Evolutionary conservation across 306 rosid genomes (phyloP).

Genomic region (Pyrus betulifolia): DNA sequence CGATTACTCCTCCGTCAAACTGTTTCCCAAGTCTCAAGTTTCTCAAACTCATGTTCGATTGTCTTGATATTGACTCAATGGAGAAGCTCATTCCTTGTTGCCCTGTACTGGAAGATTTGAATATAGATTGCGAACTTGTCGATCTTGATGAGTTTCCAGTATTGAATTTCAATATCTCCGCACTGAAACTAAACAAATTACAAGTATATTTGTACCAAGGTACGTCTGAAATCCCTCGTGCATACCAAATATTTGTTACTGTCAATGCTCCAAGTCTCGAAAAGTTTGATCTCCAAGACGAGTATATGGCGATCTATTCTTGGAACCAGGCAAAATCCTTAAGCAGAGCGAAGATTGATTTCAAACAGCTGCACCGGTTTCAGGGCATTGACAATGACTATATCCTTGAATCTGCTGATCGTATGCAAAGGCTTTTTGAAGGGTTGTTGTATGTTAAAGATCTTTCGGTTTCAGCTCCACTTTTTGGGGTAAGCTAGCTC

Average conservation of each 20-base stretch:
- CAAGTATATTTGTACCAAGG: background rate
- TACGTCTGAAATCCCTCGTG: too few species aligned
- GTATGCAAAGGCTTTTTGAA: background rate
- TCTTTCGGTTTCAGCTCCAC: background rate
- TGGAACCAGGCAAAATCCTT: background rate
- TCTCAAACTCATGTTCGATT: background rate
- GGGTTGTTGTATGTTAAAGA: background rate
- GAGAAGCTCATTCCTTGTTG: background rate
- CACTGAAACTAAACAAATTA: background rate
- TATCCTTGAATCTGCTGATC: background rate
- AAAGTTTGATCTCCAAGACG: background rate
- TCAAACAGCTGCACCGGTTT: background rate
- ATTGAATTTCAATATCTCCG: background rate
- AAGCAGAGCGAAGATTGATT: background rate
- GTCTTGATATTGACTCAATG: background rate
- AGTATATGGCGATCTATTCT: background rate
- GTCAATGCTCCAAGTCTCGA: background rate
- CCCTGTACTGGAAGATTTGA: background rate
- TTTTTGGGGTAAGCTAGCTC: background rate
- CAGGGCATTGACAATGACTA: background rate
- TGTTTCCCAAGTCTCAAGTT: background rate
- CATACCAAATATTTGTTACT: background rate
- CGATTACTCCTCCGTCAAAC: background rate
- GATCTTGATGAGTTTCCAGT: background rate
- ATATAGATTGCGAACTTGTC: background rate